phyloP scores from a whole-genome alignment of 495 filamentous ascomycete genomes.

The Hypoxylon fragiforme region DNA sequence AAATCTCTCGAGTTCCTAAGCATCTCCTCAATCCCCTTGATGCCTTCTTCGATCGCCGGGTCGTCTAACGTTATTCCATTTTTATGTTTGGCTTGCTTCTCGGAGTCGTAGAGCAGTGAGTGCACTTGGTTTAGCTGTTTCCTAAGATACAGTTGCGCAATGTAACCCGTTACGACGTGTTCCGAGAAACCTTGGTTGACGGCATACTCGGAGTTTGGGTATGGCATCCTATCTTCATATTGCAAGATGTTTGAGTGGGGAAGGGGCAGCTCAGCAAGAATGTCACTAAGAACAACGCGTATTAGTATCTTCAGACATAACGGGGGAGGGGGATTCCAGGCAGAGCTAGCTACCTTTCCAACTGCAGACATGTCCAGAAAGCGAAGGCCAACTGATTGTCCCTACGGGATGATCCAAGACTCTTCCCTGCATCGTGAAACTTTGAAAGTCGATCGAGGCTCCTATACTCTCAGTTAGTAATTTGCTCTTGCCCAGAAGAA shows the following conservation, averaged over 20 bases:
- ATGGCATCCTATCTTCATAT: constrained; percentile 67
- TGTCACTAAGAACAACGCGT: constrained; percentile 62
- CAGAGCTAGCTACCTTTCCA: constrained; percentile 78
- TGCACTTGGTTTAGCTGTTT: constrained; percentile 86
- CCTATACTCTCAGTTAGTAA: constrained; percentile 32
- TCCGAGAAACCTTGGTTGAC: constrained; percentile 46
- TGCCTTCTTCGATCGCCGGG: constrained; percentile 31
- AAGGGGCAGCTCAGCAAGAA: constrained; percentile 84
- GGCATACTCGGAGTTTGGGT: constrained; percentile 58
- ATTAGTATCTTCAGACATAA: constrained; percentile 3
- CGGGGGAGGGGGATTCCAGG: background rate
- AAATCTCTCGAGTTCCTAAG: constrained; percentile 32
- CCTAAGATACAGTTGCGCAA: constrained; percentile 81
- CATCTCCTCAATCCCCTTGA: constrained; percentile 39
- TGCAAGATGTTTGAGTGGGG: constrained; percentile 78
- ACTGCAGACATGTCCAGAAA: constrained; percentile 91
- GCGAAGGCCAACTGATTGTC: constrained; percentile 71
- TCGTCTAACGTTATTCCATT: constrained; percentile 40
- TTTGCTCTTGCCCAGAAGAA: background rate
- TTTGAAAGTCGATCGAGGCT: constrained; percentile 48
- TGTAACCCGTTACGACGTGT: constrained; percentile 76
- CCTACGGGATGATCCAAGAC: constrained; percentile 39
- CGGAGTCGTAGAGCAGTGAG: constrained; percentile 72
- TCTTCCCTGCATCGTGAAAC: constrained; percentile 36
- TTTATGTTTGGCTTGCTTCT: constrained; percentile 37